Percentiles rank a stretch among this genome's conserved stretches.
These are phyloP conservation scores for Schizochytrium sp. DNA, from an alignment of 108 stramenopile genomes.

Conservation along the genomic window DNA sequence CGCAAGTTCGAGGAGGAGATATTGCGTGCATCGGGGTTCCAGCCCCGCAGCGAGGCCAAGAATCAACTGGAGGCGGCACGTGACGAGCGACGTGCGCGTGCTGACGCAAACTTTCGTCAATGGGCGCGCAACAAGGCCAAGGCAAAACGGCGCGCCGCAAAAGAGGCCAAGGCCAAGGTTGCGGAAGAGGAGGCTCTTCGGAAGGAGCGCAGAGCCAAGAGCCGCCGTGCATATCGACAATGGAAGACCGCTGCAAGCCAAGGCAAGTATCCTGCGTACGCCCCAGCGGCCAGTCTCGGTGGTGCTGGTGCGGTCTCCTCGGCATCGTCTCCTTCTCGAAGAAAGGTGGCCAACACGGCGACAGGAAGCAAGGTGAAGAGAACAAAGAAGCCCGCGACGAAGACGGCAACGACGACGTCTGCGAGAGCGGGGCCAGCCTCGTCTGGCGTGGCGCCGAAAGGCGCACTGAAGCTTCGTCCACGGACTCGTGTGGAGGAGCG, in stretches of 20 bases:
- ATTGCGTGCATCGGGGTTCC: background rate
- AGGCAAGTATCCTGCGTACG: background rate
- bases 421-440: background rate
- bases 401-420: too few relatives aligned
- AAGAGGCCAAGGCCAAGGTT: background rate
- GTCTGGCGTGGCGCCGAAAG: background rate
- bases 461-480: background rate
- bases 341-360: too few relatives aligned
- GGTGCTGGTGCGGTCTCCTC: background rate
- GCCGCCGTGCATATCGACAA: background rate
- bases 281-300: background rate
- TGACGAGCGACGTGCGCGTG: background rate
- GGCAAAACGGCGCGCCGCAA: background rate
- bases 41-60: background rate
- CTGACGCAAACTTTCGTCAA: background rate
- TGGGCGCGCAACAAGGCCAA: background rate
- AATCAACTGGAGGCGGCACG: background rate
- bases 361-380: too few relatives aligned
- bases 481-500: background rate
- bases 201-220: background rate
- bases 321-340: background rate
- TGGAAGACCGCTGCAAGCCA: background rate
- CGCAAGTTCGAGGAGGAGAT: background rate
- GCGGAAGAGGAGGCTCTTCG: background rate
- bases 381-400: too few relatives aligned